A percentile compares a stretch with the other conserved stretches of the same genome.
Conservation (phyloP, 2,329 filamentous ascomycete species). For the Rhynchosporium secalis region DNA sequence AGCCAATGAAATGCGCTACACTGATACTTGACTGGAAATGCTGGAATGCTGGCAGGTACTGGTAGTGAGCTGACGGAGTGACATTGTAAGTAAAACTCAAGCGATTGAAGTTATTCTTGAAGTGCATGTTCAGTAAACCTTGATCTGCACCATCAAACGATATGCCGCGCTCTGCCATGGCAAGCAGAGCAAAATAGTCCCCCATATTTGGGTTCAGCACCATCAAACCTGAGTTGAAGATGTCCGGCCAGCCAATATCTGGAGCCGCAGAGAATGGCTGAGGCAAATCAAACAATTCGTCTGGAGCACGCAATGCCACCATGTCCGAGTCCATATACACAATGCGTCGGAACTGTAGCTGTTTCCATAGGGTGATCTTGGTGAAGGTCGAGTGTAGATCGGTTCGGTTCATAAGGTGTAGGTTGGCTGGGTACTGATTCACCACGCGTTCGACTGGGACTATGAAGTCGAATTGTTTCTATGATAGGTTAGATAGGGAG, state of each 20-base stretch:
- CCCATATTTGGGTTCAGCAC: constrained; percentile 81
- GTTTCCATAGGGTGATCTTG: constrained; percentile 93
- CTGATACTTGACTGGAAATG: constrained; percentile 90
- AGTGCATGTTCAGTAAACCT: constrained; percentile 93
- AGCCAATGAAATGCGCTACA: constrained; percentile 92
- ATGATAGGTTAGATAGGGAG: constrained; percentile 29
- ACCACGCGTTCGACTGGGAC: constrained; percentile 79
- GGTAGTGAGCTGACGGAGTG: constrained; percentile 94
- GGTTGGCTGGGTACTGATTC: constrained; percentile 76
- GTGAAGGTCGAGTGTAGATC: constrained; percentile 94
- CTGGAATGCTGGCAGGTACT: constrained; percentile 92
- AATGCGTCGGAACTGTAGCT: constrained; percentile 85
- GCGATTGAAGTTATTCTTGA: constrained; percentile 78
- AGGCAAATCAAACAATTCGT: constrained; percentile 78
- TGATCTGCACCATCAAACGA: constrained; percentile 98
- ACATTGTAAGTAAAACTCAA: constrained; percentile 96
- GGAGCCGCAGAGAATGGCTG: constrained; percentile 71
- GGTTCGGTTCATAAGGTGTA: constrained; percentile 86
- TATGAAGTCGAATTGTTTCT: constrained; percentile 85
- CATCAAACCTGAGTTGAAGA: constrained; percentile 98
- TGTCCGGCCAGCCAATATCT: constrained; percentile 96
- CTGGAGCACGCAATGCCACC: constrained; percentile 84
- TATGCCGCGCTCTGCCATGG: constrained; percentile 80
- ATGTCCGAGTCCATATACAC: constrained; percentile 95
- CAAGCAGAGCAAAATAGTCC: constrained; percentile 82